Percentiles rank a stretch among this genome's conserved stretches.
phyloP scores from a whole-genome alignment of 805 yeast species.

The Kuraishia hungarica region DNA sequence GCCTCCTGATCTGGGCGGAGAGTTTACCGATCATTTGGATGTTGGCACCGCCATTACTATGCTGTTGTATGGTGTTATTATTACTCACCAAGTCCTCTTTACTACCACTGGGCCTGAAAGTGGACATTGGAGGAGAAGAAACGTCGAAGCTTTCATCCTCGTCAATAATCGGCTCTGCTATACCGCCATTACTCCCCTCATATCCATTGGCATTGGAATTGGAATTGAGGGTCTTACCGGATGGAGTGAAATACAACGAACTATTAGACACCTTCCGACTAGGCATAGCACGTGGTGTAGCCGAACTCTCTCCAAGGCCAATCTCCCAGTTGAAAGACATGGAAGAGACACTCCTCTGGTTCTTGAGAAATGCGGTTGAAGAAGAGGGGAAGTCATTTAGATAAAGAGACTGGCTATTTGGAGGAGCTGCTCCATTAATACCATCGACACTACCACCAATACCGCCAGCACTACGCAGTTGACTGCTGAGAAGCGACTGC shows the following conservation, averaged over 20 bases:
- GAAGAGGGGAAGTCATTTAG: conserved; percentile 21
- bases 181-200: not conserved
- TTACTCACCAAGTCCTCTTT: conserved; percentile 1
- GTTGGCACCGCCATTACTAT: conserved; percentile 13
- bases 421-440: not conserved
- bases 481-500: conserved; percentile 6
- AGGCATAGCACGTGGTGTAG: conserved; percentile 27
- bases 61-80: not conserved
- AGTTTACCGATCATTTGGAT: conserved; percentile 68
- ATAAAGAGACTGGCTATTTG: conserved; percentile 13
- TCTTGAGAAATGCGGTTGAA: conserved; percentile 12
- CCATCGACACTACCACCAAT: conserved; percentile 9
- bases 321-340: conserved; percentile 23
- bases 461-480: conserved; percentile 5
- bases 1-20: conserved; percentile 65
- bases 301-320: conserved; percentile 38
- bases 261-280: conserved; percentile 1
- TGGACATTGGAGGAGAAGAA: conserved; percentile 13
- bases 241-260: not conserved
- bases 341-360: conserved; percentile 17
- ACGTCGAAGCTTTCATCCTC: not conserved
- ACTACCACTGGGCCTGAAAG: conserved; percentile 6
- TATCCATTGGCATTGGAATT: not conserved
- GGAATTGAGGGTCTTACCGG: not conserved
- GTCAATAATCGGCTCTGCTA: not conserved